Conservation (phyloP, 1,284 basidiomycete species). For the Cryptococcus hybrid region DNA sequence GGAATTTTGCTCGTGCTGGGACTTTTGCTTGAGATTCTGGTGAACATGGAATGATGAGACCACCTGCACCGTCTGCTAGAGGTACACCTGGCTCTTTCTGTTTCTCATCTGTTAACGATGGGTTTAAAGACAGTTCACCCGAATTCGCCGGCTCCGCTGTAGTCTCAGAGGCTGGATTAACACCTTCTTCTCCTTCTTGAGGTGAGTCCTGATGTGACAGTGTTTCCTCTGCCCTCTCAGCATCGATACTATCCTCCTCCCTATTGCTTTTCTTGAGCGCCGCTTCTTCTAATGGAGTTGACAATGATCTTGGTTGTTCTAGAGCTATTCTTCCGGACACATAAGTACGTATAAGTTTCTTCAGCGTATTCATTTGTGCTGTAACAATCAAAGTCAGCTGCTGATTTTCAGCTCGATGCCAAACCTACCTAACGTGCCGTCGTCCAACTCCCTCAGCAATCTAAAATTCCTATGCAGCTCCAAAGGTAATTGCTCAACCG, state of each 20-base stretch:
- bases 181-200: not conserved
- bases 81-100: too few relatives aligned
- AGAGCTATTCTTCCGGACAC: slow-evolving; percentile 4
- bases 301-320: not conserved
- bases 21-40: too few relatives aligned
- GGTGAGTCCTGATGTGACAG: not conserved
- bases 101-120: too few relatives aligned
- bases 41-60: too few relatives aligned
- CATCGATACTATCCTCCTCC: too few relatives aligned
- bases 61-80: too few relatives aligned
- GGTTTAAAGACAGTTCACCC: too few relatives aligned
- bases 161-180: not conserved
- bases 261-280: not conserved
- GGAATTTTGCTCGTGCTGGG: too few relatives aligned
- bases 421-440: slow-evolving; percentile 63
- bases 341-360: slow-evolving; percentile 38
- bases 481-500: slow-evolving; percentile 81
- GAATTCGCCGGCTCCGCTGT: too few relatives aligned
- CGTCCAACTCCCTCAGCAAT: slow-evolving; percentile 77
- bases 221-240: too few relatives aligned
- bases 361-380: slow-evolving; percentile 41
- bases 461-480: slow-evolving; percentile 76
- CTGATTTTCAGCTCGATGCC: not conserved
- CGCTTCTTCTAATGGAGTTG: too few relatives aligned
- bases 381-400: not conserved